Base-by-base conservation (phyloP, 768 basidiomycete species). In the Strobilomyces echinocephalus region DNA sequence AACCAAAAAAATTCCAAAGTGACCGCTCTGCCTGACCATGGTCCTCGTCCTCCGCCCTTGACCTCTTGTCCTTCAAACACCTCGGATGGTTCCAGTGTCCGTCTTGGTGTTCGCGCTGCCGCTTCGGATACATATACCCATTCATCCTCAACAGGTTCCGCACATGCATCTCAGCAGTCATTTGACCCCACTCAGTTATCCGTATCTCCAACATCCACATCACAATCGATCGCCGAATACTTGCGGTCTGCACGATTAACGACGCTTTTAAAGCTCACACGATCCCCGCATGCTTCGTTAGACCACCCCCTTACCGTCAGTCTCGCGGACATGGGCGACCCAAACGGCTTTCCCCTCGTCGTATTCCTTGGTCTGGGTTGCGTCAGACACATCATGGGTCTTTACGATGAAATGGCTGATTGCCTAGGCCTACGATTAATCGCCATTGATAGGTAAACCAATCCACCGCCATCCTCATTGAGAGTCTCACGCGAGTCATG, bases 381-480 rank as follows among this genome's bases (percentile, higher is more conserved):
- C 64, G 95, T 98, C 4, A 81, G 95, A 38, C 94, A 98, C 69
- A 80, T 97, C 53, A 88, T 97, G 79, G 94, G 91, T 14, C 72
- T 98, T 45, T 98, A 94, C 66, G 95, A 98, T 68, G 95, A 99
- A 66, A 88, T 97, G 83, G 95, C 95, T 5, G 83, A 86, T 55
- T 88, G 86, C 53, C 72, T 95, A 53, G 87, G 87, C 6, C 76
- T 99, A 34, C 76, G 95, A 51, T 75, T 99, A 50, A 94, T 99
- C 62, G 95, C 94, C 43, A 86, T 99, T 59, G 95, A 99, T 70
- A 81, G 95, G 80, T 92, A 67, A 58, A 78, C 70, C 36, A 26
- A 36, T 46, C 30, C 14, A 14, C n/a, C 6, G 3, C 31, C 11
- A 14, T 45, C 28, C 21, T 38, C 10, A 28, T 56, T 46, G 31